Conservation (phyloP, 192 early-diverging fungal species). For the Coemansia biformis region DNA sequence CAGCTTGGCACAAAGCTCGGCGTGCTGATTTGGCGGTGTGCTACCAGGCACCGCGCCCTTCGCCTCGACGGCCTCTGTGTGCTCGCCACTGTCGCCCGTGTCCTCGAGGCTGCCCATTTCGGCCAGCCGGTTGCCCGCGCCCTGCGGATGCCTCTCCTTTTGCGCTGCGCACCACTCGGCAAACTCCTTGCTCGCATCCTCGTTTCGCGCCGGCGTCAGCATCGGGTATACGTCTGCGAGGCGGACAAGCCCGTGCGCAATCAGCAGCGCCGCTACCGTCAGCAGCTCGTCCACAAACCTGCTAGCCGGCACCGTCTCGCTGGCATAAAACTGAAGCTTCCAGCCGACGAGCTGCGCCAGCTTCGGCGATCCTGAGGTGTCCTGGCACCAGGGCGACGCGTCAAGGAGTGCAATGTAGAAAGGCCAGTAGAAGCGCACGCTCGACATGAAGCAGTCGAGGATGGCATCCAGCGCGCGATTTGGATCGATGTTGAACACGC, state of each 20-base stretch:
- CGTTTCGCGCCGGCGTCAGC: constrained; percentile 14
- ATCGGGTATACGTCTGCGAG: constrained; percentile 33
- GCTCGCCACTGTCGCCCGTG: constrained; percentile 7
- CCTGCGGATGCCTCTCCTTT: constrained; percentile 18
- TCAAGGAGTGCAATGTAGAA: constrained; percentile 46
- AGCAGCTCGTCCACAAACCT: constrained; percentile 39
- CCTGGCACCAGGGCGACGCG: constrained; percentile 43
- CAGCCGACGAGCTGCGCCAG: constrained; percentile 44
- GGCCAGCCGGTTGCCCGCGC: constrained; percentile 12
- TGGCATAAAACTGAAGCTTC: constrained; percentile 40
- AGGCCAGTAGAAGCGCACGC: constrained; percentile 37
- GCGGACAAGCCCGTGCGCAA: constrained; percentile 27
- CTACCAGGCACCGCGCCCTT: background rate
- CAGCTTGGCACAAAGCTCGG: constrained; percentile 33
- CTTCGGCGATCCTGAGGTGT: constrained; percentile 21
- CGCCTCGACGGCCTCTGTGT: background rate
- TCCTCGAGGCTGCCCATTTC: constrained; percentile 37
- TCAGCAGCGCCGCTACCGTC: constrained; percentile 38
- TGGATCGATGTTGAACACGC: constrained; percentile 42
- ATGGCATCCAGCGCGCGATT: constrained; percentile 46
- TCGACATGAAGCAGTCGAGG: constrained; percentile 46
- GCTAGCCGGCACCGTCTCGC: constrained; percentile 14
- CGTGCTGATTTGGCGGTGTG: constrained; percentile 40
- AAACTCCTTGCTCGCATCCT: constrained; percentile 20
- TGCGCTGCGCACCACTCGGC: constrained; percentile 21